Conservation (phyloP, 2,329 filamentous ascomycete species). For the Emericellopsis cladophorae region DNA sequence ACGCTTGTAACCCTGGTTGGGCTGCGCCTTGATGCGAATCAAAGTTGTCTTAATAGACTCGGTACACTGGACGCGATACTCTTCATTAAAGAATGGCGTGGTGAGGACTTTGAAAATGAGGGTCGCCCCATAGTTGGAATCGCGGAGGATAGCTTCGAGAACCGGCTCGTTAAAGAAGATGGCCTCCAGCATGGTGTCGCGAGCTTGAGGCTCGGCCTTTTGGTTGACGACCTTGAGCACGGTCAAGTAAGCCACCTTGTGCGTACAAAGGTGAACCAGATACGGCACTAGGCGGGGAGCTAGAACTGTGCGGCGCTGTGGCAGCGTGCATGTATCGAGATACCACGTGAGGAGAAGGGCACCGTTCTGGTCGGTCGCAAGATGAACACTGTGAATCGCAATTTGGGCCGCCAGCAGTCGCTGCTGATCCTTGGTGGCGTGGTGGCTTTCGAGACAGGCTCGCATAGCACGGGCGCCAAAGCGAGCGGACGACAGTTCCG, state of each 20-base stretch:
- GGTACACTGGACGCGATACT: slow-evolving; percentile 73
- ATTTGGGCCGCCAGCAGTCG: slow-evolving; percentile 88
- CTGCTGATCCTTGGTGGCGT: slow-evolving; percentile 90
- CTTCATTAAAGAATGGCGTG: slow-evolving; percentile 93
- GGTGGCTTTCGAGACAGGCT: slow-evolving; percentile 91
- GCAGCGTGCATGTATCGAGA: slow-evolving; percentile 94
- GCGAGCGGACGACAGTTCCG: slow-evolving; percentile 84
- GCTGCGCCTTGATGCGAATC: slow-evolving; percentile 80
- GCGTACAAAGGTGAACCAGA: slow-evolving; percentile 88
- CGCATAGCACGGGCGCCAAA: slow-evolving; percentile 95
- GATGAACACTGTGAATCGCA: slow-evolving; percentile 89
- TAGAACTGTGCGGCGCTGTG: slow-evolving; percentile 77
- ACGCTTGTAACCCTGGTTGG: slow-evolving; percentile 92
- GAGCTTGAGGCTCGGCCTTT: slow-evolving; percentile 82
- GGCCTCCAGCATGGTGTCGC: slow-evolving; percentile 79
- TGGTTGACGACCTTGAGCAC: slow-evolving; percentile 98
- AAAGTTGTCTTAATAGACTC: slow-evolving; percentile 88
- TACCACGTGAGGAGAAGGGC: slow-evolving; percentile 94
- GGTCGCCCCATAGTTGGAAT: slow-evolving; percentile 85
- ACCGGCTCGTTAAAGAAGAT: slow-evolving; percentile 89
- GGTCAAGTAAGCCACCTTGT: slow-evolving; percentile 95
- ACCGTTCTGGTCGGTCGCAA: slow-evolving; percentile 92
- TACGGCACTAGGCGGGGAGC: slow-evolving; percentile 87
- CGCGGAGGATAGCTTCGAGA: slow-evolving; percentile 79
- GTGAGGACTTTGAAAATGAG: slow-evolving; percentile 98